Conservation (phyloP, 768 basidiomycete species). For the Cubamyces sp. region DNA sequence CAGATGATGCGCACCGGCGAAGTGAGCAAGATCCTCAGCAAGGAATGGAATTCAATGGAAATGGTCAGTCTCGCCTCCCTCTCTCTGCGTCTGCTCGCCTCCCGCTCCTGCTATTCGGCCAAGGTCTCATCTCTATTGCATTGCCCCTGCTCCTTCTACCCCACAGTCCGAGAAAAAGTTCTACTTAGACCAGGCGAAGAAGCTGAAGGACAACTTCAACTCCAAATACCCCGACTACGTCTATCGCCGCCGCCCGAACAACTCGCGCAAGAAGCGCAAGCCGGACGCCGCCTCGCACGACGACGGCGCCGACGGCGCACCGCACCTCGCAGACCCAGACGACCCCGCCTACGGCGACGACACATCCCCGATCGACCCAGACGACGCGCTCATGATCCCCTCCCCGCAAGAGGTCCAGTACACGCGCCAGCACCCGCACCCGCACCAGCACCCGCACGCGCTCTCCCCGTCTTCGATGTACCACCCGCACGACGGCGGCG, state of each 20-base stretch:
- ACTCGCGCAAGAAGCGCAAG: constrained; percentile 70
- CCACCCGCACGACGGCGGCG: constrained; percentile 24
- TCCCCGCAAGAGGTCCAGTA: constrained; percentile 31
- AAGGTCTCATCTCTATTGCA: background rate
- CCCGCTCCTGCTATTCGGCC: no score
- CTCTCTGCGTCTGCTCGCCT: background rate
- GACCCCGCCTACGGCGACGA: constrained; percentile 42
- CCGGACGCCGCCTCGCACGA: constrained; percentile 35
- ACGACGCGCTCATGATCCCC: constrained; percentile 28
- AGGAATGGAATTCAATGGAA: constrained; percentile 84
- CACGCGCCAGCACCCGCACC: constrained; percentile 24
- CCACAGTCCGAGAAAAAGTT: constrained; percentile 79
- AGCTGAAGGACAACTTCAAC: constrained; percentile 85
- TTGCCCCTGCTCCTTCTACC: background rate
- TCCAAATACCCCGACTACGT: constrained; percentile 88
- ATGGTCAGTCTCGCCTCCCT: constrained; percentile 51
- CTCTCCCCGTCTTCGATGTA: constrained; percentile 20
- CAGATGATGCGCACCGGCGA: constrained; percentile 91
- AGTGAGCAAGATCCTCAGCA: constrained; percentile 85
- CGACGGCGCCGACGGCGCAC: constrained; percentile 37
- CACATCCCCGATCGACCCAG: constrained; percentile 43
- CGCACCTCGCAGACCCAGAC: constrained; percentile 36
- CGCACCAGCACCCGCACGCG: constrained; percentile 21
- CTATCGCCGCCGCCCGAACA: constrained; percentile 86
- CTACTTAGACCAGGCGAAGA: constrained; percentile 86